These are phyloP conservation scores for Chlorella sp. DNA, from an alignment of 139 green algal genomes.

Conservation along the genomic window DNA sequence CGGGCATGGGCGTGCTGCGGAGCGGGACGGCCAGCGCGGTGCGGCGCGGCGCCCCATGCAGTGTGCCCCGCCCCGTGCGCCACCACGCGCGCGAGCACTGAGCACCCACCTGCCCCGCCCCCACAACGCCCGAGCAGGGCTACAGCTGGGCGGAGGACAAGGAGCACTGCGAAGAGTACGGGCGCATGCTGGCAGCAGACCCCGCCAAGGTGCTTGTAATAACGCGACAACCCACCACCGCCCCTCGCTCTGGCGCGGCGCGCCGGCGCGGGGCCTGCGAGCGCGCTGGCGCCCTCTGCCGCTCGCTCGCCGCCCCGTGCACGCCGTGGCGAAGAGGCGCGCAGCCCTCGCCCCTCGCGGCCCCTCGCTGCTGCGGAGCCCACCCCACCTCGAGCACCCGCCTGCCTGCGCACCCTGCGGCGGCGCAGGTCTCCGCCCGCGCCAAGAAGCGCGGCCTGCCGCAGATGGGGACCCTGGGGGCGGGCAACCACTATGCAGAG, in stretches of 20 bases:
- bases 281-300: too few relatives aligned
- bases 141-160: conserved; percentile 92
- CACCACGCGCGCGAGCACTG: too few relatives aligned
- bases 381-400: not conserved
- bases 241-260: too few relatives aligned
- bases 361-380: not conserved
- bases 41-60: too few relatives aligned
- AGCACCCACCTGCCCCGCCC: too few relatives aligned
- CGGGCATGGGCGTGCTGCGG: too few relatives aligned
- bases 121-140: conserved; percentile 50
- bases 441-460: conserved; percentile 91
- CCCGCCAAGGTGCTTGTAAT: conserved; percentile 81
- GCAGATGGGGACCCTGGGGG: conserved; percentile 91
- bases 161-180: conserved; percentile 92
- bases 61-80: not conserved
- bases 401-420: not conserved
- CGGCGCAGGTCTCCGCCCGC: conserved; percentile 42
- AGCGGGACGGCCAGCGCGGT: not conserved
- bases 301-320: too few relatives aligned
- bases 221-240: too few relatives aligned
- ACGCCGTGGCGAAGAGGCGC: too few relatives aligned
- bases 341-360: too few relatives aligned
- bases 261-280: too few relatives aligned
- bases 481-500: conserved; percentile 94
- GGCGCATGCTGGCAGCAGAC: conserved; percentile 85